A percentile compares a stretch with the other conserved stretches of the same genome.
Evolutionary conservation across 371 early-diverging fungal species (phyloP).

Genomic region (Rhizopus microsporus): DNA sequence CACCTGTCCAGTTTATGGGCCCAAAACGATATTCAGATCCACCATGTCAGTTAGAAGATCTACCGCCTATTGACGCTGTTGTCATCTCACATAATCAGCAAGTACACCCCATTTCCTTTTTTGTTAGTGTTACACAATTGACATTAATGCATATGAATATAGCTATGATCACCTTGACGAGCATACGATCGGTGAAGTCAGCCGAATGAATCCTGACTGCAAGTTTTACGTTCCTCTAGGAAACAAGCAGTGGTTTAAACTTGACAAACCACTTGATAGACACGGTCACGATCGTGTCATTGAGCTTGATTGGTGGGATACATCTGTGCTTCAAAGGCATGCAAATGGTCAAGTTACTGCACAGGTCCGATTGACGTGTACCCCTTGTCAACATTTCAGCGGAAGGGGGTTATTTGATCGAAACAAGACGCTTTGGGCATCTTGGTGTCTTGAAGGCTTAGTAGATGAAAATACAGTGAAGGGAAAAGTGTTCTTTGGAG

Average conservation of each 20-base stretch:
- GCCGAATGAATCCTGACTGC: constrained; percentile 40
- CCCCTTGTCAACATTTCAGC: constrained; percentile 80
- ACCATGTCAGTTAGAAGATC: constrained; percentile 65
- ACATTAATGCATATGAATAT: background rate
- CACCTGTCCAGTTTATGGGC: constrained; percentile 61
- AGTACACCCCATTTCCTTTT: constrained; percentile 1
- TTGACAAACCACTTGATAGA: constrained; percentile 17
- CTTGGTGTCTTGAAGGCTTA: constrained; percentile 60
- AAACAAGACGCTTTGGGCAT: constrained; percentile 75
- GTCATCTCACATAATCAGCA: constrained; percentile 75
- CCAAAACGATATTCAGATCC: constrained; percentile 68
- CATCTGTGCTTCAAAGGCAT: constrained; percentile 38
- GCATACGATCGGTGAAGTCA: constrained; percentile 52
- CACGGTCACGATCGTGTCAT: constrained; percentile 50
- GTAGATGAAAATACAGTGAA: constrained; percentile 25
- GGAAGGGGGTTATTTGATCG: constrained; percentile 66
- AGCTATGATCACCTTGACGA: constrained; percentile 77
- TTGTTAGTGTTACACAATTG: background rate
- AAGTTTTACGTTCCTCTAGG: constrained; percentile 77
- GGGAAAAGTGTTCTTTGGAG: constrained; percentile 68
- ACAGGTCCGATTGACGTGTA: constrained; percentile 56
- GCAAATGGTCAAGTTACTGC: constrained; percentile 5
- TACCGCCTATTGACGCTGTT: constrained; percentile 71
- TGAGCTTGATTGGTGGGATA: constrained; percentile 85
- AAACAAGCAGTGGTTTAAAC: constrained; percentile 64